A percentile compares a stretch with the other conserved stretches of the same genome.
Evolutionary conservation across 2,329 filamentous ascomycete species (phyloP).

Genomic region (Aspergillus latus): DNA sequence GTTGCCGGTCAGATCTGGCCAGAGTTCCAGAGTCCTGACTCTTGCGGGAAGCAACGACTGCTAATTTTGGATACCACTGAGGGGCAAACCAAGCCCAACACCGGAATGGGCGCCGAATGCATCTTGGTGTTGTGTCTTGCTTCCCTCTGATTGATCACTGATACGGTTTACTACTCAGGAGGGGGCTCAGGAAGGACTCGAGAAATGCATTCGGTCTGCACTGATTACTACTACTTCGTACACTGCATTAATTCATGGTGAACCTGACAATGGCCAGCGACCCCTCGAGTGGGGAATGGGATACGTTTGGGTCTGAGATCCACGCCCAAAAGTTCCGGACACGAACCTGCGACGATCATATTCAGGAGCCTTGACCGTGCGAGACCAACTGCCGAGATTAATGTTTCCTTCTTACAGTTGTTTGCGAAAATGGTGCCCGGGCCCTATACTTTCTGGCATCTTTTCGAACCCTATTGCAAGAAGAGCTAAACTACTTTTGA

Average conservation of each 20-base stretch:
- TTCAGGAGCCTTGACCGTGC: neutral
- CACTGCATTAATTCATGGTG: no score
- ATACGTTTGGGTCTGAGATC: neutral
- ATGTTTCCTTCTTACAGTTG: neutral
- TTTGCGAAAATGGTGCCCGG: no score
- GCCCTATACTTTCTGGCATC: no score
- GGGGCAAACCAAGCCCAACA: neutral
- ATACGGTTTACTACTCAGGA: neutral
- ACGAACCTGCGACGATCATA: conserved; percentile 1
- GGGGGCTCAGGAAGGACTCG: no score
- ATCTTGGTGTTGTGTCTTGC: neutral
- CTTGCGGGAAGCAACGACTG: neutral
- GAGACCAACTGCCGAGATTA: neutral
- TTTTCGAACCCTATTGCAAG: no score
- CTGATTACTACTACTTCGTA: neutral
- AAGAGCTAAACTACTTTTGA: no score
- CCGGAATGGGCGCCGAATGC: neutral
- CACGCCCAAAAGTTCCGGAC: neutral
- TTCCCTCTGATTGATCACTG: neutral
- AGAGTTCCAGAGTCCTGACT: neutral
- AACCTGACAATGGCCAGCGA: neutral
- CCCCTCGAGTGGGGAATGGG: neutral
- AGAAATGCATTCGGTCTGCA: neutral
- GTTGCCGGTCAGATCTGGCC: conserved; percentile 1
- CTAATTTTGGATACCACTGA: neutral